Conservation (phyloP, 2,329 filamentous ascomycete species). For the Sodiomyces alkalinus region DNA sequence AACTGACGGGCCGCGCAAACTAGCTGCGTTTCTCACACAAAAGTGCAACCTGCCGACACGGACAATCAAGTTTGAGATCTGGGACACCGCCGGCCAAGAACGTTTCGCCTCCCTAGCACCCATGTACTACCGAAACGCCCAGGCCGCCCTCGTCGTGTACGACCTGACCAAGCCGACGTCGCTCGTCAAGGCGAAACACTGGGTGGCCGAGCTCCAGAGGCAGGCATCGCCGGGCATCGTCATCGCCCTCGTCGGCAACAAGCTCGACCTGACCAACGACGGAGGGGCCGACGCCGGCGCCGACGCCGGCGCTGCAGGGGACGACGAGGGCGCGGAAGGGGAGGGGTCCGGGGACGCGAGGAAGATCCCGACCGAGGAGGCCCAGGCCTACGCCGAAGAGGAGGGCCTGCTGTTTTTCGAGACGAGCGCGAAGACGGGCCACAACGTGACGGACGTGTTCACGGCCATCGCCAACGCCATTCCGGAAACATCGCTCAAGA, state of each 20-base stretch:
- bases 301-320: constrained; percentile 30
- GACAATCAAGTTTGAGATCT: constrained; percentile 91
- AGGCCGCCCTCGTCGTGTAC: constrained; percentile 95
- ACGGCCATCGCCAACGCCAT: constrained; percentile 97
- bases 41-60: constrained; percentile 92
- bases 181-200: constrained; percentile 93
- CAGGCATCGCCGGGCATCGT: constrained; percentile 94
- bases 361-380: constrained; percentile 83
- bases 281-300: constrained; percentile 27
- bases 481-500: constrained; percentile 91
- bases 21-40: constrained; percentile 94
- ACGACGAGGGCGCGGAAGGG: constrained; percentile 31
- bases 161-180: constrained; percentile 94
- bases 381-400: constrained; percentile 85
- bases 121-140: constrained; percentile 99
- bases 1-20: constrained; percentile 5
- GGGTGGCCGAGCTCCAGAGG: constrained; percentile 92
- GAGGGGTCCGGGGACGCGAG: constrained; percentile 58
- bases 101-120: constrained; percentile 91
- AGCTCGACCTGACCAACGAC: constrained; percentile 72
- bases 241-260: constrained; percentile 94
- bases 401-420: constrained; percentile 93
- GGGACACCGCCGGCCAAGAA: constrained; percentile 97
- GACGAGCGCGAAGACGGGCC: constrained; percentile 91
- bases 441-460: constrained; percentile 91